Evolutionary conservation across 768 basidiomycete genomes (phyloP), one percentile per base, ranked within the genome.

Genomic region (Lactifluus hygrophoroides): DNA sequence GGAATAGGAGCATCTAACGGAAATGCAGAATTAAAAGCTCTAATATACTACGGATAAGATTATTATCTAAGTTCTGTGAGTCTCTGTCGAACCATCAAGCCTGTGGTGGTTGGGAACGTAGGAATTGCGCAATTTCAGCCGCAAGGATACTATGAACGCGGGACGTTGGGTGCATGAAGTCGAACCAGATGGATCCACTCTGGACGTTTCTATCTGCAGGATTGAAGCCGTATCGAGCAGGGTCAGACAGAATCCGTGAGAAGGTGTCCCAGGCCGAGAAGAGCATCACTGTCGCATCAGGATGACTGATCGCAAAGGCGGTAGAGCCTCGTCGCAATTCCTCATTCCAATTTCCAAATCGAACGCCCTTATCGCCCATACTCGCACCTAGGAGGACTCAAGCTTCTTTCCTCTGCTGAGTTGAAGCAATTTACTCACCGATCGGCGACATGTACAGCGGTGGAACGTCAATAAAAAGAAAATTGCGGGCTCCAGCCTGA

Each of bases 401-500:
- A n/a, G 40, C 25, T 17, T 43, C 25, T 55, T 51, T 23, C n/a
- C 28, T 13, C 6, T n/a, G 5, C 27, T 32, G 21, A 1, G 11
- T 48, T 35, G 54, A 47, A 28, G 23, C 13, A 35, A 23, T 30
- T n/a, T 13, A 57, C 65, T 52, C 32, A 65, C 66, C 66, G 17
- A 73, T 74, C 2, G 80, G 80, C 28, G 71, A 72, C 34, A 74
- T 70, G 40, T 75, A 65, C 19, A 82, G 73, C 0, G 82, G 77
- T 2, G 82, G 82, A 4, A 82, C 71, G 61, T 81, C 79, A 28
- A 83, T 70, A 64, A 84, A 77, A n/a, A 82, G 62, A 65, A 84
- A 83, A 57, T 80, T 73, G 17, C 72, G 68, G 17, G 67, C 70
- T 19, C 80, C 82, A 9, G 73, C 68, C 0, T 66, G 65, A 62